Conservation (phyloP, 192 early-diverging fungal species). For the Paraglomus brasilianum region DNA sequence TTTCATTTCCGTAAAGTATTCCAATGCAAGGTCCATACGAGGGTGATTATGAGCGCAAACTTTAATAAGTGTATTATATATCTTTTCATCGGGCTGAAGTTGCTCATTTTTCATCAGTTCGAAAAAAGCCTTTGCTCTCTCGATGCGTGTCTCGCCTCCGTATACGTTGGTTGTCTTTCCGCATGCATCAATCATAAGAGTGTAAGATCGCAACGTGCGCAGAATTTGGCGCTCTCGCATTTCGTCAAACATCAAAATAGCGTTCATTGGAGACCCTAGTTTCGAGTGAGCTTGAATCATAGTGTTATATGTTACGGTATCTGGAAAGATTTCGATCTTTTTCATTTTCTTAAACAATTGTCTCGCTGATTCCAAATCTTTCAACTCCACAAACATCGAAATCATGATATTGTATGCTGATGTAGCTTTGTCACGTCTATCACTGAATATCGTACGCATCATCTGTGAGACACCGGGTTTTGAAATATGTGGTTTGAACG, state of each 20-base stretch:
- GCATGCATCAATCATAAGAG: conserved; percentile 4
- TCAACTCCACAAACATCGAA: not conserved
- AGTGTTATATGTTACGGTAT: conserved; percentile 28
- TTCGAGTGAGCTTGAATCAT: conserved; percentile 32
- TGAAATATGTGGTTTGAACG: not conserved
- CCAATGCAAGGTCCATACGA: conserved; percentile 20
- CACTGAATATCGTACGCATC: not conserved
- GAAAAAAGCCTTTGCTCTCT: not conserved
- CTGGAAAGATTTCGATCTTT: not conserved
- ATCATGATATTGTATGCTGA: conserved; percentile 9
- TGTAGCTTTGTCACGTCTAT: not conserved
- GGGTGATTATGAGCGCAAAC: not conserved
- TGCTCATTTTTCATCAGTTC: not conserved
- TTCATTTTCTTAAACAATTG: conserved; percentile 26
- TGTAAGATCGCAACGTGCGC: conserved; percentile 8
- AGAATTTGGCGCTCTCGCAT: conserved; percentile 9
- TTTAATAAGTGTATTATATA: conserved; percentile 9
- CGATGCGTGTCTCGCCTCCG: not conserved
- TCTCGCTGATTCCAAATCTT: conserved; percentile 3
- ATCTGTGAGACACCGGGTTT: not conserved
- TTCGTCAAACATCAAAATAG: not conserved
- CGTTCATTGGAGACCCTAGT: not conserved
- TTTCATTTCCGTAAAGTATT: conserved; percentile 41
- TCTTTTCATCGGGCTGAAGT: not conserved
- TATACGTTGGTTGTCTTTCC: not conserved